A percentile compares a stretch with the other conserved stretches of the same genome.
These are phyloP conservation scores for Apiotrichum sp. DNA, from an alignment of 1,284 basidiomycete species.

Conservation along the genomic window DNA sequence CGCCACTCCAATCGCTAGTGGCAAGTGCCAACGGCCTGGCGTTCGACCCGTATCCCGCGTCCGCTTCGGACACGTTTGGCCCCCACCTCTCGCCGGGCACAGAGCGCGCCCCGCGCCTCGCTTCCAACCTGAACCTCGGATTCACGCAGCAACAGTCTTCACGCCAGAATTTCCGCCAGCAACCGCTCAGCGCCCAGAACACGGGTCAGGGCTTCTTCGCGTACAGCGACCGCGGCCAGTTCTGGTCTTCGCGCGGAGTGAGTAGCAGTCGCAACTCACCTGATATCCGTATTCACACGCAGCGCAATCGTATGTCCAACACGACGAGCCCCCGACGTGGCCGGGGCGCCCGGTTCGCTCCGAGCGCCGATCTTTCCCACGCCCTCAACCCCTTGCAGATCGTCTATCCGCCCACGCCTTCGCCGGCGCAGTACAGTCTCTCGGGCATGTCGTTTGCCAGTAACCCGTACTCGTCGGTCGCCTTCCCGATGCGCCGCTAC, in stretches of 20 bases:
- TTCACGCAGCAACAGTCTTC: not conserved
- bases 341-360: not conserved
- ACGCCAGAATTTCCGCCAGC: too few relatives aligned
- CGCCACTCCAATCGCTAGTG: not conserved
- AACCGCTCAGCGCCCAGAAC: not conserved
- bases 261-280: too few relatives aligned
- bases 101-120: not conserved
- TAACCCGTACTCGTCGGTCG: not conserved
- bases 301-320: not conserved
- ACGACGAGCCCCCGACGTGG: not conserved
- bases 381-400: not conserved
- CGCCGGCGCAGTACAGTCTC: not conserved
- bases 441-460: not conserved
- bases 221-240: conserved; percentile 1
- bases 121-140: not conserved
- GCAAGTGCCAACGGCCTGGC: conserved; percentile 1
- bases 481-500: not conserved
- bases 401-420: not conserved
- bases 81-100: not conserved
- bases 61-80: conserved; percentile 4
- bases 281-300: too few relatives aligned
- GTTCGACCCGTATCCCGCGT: conserved; percentile 14
- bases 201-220: conserved; percentile 2
- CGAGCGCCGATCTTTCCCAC: not conserved
- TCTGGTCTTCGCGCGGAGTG: not conserved